Percentiles rank a stretch among this genome's conserved stretches.
phyloP scores from a whole-genome alignment of 495 filamentous ascomycete genomes.

The Clohesyomyces aquaticus region DNA sequence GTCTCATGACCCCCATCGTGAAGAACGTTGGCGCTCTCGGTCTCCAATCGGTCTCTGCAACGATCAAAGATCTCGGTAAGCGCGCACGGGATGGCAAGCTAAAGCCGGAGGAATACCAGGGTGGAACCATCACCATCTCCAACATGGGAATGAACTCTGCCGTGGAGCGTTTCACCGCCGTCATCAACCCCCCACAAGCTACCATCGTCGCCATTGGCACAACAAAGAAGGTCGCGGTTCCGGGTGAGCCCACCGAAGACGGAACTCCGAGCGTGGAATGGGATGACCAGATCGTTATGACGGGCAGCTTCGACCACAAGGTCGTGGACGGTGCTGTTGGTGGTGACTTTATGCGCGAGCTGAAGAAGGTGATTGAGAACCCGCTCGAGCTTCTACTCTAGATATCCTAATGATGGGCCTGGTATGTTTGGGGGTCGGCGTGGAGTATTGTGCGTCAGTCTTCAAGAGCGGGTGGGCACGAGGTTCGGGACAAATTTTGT shows the following conservation, averaged over 20 bases:
- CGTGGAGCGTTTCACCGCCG: slow-evolving; percentile 96
- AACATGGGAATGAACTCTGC: slow-evolving; percentile 99
- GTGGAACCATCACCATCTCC: slow-evolving; percentile 97
- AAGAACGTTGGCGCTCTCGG: slow-evolving; percentile 81
- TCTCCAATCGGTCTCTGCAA: slow-evolving; percentile 79
- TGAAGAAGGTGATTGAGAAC: slow-evolving; percentile 98
- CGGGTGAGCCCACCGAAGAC: slow-evolving; percentile 82
- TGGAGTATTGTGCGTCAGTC: slow-evolving; percentile 9
- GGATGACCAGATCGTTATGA: slow-evolving; percentile 96
- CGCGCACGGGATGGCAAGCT: slow-evolving; percentile 96
- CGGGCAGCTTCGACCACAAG: slow-evolving; percentile 96
- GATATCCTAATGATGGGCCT: too few species aligned
- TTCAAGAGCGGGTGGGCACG: slow-evolving; percentile 5
- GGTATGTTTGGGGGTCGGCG: neutral
- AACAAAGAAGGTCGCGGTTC: slow-evolving; percentile 90
- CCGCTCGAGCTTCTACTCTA: slow-evolving; percentile 92
- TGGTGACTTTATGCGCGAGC: slow-evolving; percentile 93
- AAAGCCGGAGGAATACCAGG: slow-evolving; percentile 99
- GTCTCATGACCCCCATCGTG: slow-evolving; percentile 97
- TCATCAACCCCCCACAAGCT: slow-evolving; percentile 99
- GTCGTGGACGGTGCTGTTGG: slow-evolving; percentile 92
- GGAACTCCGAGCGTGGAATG: slow-evolving; percentile 71
- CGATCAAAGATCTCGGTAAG: slow-evolving; percentile 94
- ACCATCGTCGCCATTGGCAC: slow-evolving; percentile 94
- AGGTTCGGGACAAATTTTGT: slow-evolving; percentile 19